Base-by-base conservation (phyloP, 768 basidiomycete species). In the Macrolepiota albuminosa region DNA sequence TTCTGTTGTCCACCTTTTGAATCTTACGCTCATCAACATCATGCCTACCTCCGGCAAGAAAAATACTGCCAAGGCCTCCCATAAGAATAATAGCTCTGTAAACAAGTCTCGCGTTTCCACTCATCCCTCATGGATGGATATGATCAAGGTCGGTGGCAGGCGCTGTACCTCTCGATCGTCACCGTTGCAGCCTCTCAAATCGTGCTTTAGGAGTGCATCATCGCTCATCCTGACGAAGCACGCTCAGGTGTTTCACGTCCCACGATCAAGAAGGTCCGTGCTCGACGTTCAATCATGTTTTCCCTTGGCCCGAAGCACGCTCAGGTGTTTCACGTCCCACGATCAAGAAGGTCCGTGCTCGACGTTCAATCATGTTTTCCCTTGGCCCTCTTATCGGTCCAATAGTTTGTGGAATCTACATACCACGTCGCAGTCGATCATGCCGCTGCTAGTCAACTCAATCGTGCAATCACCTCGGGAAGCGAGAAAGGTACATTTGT, bases 401-500 rank as follows among this genome's bases (percentile, higher is more conserved):
- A 24, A 5, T 60, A 94, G 92, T 82, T 93, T 72, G 85, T 95
- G 59, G 91, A 93, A 75, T 79, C 83, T 64, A 89, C 84, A 69
- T 96, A 93, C 78, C 85, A 85, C 69, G 78, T 96, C 65, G 83
- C 86, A 67, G 81, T 91, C 66, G 87, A 85, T 65, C 82, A 86
- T 63, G 76, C 89, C 11, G 84, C 91, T 70, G 81, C 81, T 65
- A 85, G 80, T 62, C 87, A 92, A 75, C 84, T 97, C 71, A 88
- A 86, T 70, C 85, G 84, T 61, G 93, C 94, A 63, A 94, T 97
- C 73, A 77, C 78, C 6, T 69, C 74, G 26, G 81, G 80, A 42
- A 76, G 71, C 64, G 80, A 80, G 69, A 78, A 77, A 61, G 79
- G 79, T 24, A 75, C 74, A 55, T 81, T 82, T 63, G 66, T 73